Evolutionary conservation across 352 stramenopile species (phyloP).

Genomic region (Pythium periplocum): DNA sequence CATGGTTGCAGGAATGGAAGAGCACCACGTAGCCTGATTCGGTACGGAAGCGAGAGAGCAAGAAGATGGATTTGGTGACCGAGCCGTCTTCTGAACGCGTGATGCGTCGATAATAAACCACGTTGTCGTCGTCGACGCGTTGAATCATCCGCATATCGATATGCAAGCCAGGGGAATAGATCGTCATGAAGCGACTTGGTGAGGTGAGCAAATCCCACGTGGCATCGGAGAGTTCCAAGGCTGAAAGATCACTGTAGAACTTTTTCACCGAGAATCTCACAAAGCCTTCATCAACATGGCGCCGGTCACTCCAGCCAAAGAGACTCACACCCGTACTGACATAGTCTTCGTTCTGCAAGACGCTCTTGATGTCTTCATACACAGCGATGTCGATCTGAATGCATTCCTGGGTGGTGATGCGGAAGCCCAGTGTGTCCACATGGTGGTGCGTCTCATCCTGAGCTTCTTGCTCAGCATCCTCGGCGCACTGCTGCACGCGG

Average conservation of each 20-base stretch:
- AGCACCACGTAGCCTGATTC: constrained; percentile 33
- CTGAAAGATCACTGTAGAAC: constrained; percentile 25
- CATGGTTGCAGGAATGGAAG: constrained; percentile 35
- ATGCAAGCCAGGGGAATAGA: constrained; percentile 38
- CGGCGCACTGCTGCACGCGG: constrained; percentile 28
- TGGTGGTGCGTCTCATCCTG: constrained; percentile 10
- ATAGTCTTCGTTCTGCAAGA: constrained; percentile 36
- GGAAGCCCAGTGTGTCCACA: constrained; percentile 16
- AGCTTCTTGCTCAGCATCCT: constrained; percentile 23
- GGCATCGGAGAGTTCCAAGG: constrained; percentile 22
- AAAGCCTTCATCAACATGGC: constrained; percentile 25
- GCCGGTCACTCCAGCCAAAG: constrained; percentile 51
- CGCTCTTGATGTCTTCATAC: constrained; percentile 36
- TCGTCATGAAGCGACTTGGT: constrained; percentile 15
- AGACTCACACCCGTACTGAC: constrained; percentile 37
- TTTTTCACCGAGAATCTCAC: constrained; percentile 61
- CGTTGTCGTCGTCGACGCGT: constrained; percentile 54
- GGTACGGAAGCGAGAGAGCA: constrained; percentile 35
- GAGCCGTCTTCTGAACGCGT: constrained; percentile 13
- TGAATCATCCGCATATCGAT: constrained; percentile 45
- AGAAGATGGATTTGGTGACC: constrained; percentile 40
- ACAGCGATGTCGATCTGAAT: constrained; percentile 26
- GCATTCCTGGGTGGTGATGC: constrained; percentile 36
- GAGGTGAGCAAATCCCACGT: constrained; percentile 37
- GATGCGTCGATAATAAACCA: constrained; percentile 51